Percentiles rank a stretch among this genome's conserved stretches.
Conservation (phyloP, 192 early-diverging fungal species). For the Haplosporangium gracile region DNA sequence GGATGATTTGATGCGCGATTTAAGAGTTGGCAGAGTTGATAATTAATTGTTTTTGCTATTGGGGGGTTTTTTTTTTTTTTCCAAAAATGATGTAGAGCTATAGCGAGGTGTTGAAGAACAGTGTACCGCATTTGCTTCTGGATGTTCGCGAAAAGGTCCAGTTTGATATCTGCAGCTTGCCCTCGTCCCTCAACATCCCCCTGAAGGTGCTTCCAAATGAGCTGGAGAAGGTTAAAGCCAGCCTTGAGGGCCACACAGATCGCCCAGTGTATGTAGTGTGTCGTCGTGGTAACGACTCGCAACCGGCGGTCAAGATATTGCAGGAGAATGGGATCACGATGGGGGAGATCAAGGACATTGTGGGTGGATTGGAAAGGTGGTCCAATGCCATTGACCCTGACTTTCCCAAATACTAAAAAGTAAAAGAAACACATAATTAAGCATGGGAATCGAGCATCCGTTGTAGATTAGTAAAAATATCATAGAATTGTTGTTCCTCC, state of each 20-base stretch:
- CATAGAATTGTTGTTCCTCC: too few relatives aligned
- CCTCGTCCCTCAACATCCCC: constrained; percentile 75
- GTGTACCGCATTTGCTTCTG: constrained; percentile 78
- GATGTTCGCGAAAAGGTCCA: constrained; percentile 92
- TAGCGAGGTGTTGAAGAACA: constrained; percentile 39
- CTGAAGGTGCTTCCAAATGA: constrained; percentile 61
- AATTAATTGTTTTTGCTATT: too few relatives aligned
- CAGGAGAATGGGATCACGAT: constrained; percentile 70
- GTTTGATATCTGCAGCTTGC: constrained; percentile 86
- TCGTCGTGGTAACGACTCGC: constrained; percentile 91
- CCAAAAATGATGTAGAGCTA: constrained; percentile 56
- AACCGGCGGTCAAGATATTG: constrained; percentile 85
- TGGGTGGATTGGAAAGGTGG: constrained; percentile 88
- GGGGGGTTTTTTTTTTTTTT: not conserved
- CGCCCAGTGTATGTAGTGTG: constrained; percentile 85
- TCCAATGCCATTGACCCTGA: constrained; percentile 75
- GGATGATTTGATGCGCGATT: too few relatives aligned
- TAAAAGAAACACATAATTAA: not conserved
- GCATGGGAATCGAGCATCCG: not conserved
- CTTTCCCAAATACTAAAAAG: constrained; percentile 87
- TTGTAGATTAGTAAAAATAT: not conserved
- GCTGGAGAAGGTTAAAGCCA: constrained; percentile 58
- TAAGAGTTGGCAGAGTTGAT: too few relatives aligned
- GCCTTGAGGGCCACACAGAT: constrained; percentile 1
- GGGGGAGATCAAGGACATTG: constrained; percentile 79